Conservation (phyloP, 352 stramenopile genomes). For the Phytophthora palmivora region DNA sequence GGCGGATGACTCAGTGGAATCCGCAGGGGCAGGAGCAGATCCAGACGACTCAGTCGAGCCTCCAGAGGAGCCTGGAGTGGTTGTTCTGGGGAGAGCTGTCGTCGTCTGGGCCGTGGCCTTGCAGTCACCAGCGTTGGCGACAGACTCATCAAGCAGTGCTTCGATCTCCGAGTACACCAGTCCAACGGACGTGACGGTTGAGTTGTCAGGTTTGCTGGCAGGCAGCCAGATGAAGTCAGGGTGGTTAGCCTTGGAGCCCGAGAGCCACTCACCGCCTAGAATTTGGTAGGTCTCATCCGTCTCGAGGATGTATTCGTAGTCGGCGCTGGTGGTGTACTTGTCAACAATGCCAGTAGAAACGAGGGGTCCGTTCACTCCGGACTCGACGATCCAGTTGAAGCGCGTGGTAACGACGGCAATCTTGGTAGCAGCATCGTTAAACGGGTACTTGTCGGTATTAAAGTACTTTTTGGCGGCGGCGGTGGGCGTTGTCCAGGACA, state of each 20-base stretch:
- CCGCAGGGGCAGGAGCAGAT: background rate
- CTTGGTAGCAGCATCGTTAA: slow-evolving; percentile 64
- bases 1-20: no score
- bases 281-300: slow-evolving; percentile 68
- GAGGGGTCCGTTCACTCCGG: slow-evolving; percentile 56
- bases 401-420: slow-evolving; percentile 63
- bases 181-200: slow-evolving; percentile 47
- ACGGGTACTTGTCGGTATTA: slow-evolving; percentile 57
- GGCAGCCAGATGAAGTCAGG: slow-evolving; percentile 82
- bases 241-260: slow-evolving; percentile 57
- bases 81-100: background rate
- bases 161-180: slow-evolving; percentile 61
- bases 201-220: slow-evolving; percentile 44
- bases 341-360: slow-evolving; percentile 55
- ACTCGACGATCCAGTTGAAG: slow-evolving; percentile 70
- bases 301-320: slow-evolving; percentile 81
- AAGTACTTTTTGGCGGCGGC: slow-evolving; percentile 55
- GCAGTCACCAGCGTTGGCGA: slow-evolving; percentile 34
- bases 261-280: slow-evolving; percentile 76
- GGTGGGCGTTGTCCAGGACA: slow-evolving; percentile 48
- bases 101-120: slow-evolving; percentile 5
- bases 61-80: background rate
- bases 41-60: slow-evolving; percentile 8
- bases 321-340: slow-evolving; percentile 53
- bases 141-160: slow-evolving; percentile 47